phyloP scores from a whole-genome alignment of 2,329 filamentous ascomycete species.

The Phialemonium atrogriseum region DNA sequence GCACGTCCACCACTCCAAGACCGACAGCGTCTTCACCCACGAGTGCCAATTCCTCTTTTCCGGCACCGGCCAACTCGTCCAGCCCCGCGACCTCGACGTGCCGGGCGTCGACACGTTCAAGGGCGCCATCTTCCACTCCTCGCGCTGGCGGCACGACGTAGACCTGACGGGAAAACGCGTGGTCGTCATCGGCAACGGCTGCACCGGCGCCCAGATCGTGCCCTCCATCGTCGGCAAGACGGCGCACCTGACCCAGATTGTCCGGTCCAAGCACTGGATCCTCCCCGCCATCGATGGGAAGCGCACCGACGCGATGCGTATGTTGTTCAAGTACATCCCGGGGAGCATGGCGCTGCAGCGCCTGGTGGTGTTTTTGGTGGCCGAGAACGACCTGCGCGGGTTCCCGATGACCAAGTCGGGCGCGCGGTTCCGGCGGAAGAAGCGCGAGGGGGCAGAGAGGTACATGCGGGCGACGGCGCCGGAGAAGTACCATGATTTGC shows the following conservation, averaged over 20 bases:
- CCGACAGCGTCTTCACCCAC: conserved; percentile 18
- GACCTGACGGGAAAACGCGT: conserved; percentile 19
- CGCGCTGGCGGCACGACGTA: conserved; percentile 18
- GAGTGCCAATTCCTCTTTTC: conserved; percentile 32
- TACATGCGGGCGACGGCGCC: conserved; percentile 38
- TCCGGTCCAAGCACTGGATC: conserved; percentile 35
- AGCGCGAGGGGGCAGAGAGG: conserved; percentile 29
- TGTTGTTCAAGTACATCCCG: conserved; percentile 38
- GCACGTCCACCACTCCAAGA: conserved; percentile 16
- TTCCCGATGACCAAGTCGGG: conserved; percentile 31
- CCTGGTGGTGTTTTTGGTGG: conserved; percentile 30
- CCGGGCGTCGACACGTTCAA: conserved; percentile 19
- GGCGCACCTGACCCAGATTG: conserved; percentile 29
- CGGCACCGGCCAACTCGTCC: conserved; percentile 24
- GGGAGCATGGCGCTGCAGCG: conserved; percentile 30
- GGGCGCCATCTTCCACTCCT: conserved; percentile 23
- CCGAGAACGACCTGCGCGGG: conserved; percentile 20
- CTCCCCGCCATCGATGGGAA: conserved; percentile 20
- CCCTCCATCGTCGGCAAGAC: conserved; percentile 23
- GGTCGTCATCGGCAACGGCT: conserved; percentile 26
- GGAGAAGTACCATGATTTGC: conserved; percentile 49
- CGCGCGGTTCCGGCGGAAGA: conserved; percentile 24
- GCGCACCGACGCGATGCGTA: conserved; percentile 10
- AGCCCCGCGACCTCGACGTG: conserved; percentile 22
- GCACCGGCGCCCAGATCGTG: conserved; percentile 26